These are phyloP conservation scores for Dendrocalamus sinicus DNA, from an alignment of 176 grass and related monocot species.

Conservation along the genomic window DNA sequence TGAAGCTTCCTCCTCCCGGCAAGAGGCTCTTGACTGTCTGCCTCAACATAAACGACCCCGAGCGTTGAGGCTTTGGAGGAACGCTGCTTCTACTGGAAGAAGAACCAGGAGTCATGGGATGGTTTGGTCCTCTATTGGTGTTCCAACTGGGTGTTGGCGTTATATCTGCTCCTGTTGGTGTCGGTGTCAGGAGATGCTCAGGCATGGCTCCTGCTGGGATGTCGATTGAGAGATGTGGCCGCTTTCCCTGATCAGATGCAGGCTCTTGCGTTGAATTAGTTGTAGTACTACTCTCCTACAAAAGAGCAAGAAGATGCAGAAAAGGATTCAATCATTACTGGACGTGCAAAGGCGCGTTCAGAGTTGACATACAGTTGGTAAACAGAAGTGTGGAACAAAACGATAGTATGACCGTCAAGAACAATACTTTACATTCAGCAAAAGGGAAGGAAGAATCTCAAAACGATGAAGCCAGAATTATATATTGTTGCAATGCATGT, in stretches of 20 bases:
- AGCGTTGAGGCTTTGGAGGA: slow-evolving; percentile 36
- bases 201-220: slow-evolving; percentile 48
- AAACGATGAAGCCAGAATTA: background rate
- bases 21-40: slow-evolving; percentile 59
- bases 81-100: slow-evolving; percentile 20
- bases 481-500: background rate
- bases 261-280: background rate
- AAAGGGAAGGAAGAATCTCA: background rate
- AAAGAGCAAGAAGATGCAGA: background rate
- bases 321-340: background rate
- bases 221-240: slow-evolving; percentile 68
- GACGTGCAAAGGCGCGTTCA: no score
- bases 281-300: background rate
- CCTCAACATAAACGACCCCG: slow-evolving; percentile 62
- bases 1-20: slow-evolving; percentile 67
- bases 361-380: background rate
- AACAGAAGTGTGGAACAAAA: background rate
- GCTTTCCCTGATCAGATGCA: slow-evolving; percentile 14
- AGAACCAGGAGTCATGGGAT: slow-evolving; percentile 35
- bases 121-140: slow-evolving; percentile 28
- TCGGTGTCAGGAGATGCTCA: background rate
- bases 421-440: background rate
- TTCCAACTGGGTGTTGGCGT: slow-evolving; percentile 33
- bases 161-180: slow-evolving; percentile 34
- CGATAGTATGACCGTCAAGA: background rate